Evolutionary conservation across 2,329 filamentous ascomycete species (phyloP), one percentile per base, ranked within the genome.

Genomic region (Aspergillus transmontanensis): DNA sequence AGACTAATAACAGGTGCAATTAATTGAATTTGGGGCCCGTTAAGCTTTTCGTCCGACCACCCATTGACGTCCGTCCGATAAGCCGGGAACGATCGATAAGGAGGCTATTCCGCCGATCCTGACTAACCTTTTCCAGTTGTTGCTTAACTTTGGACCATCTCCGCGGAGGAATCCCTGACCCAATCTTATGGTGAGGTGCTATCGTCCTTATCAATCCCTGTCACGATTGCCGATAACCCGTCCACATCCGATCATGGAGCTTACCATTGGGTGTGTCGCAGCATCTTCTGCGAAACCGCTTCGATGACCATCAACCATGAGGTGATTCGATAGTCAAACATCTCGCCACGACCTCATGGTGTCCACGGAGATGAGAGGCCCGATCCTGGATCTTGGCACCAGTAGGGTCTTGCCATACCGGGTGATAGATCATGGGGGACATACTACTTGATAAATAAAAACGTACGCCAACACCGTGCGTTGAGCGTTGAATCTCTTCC

Each of bases 171-270:
- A 26, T 28, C 12, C 45, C 21, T 28, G 45, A 6, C 21, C 45
- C 45, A 48, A 48, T 48, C 23, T 48, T 9, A 48, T 28, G 23
- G 2, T 28, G 1, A 4, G 21, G 2, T 26, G 43, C 21, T 48
- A 48, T n/a, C 32, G n/a, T 26, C 51, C 51, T 55, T 55, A 55
- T 55, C 51, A 36, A 39, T 16, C n/a, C 51, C n/a, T 19, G n/a
- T 39, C 51, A 11, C 30, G 3, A 32, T 28, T 19, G n/a, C 21
- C 51, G 51, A 55, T 55, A 55, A 23, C 16, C 30, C 30, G 28
- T 16, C 6, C 30, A 10, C 30, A 16, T 55, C 51, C 51, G 28
- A 39, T 26, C 26, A 23, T 39, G n/a, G 21, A 39, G 26, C 4
- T 12, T 39, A 10, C 51, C 3, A 55, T 55, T 55, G 51, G 32